A percentile compares a stretch with the other conserved stretches of the same genome.
Conservation (phyloP, 1,139 yeast species). For the Pichia sp. region DNA sequence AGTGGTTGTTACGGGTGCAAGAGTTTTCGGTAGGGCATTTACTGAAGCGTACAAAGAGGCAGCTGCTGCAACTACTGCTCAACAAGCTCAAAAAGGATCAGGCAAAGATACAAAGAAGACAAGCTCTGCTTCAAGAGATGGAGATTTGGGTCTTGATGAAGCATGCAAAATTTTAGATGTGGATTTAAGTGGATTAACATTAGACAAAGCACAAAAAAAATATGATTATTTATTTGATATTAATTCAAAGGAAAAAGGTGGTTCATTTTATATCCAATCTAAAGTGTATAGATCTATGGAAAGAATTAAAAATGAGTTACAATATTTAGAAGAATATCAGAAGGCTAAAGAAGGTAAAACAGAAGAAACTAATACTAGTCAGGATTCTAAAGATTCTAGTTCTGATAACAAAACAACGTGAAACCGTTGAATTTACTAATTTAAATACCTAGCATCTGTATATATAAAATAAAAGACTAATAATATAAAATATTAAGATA, state of each 20-base stretch:
- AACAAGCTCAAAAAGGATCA: conserved; percentile 46
- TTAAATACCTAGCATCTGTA: no score
- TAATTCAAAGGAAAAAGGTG: conserved; percentile 89
- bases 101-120: conserved; percentile 46
- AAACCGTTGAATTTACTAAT: neutral
- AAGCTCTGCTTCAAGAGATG: conserved; percentile 38
- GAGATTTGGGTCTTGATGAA: conserved; percentile 83
- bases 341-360: conserved; percentile 15
- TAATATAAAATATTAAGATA: no score
- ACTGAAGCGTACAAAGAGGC: conserved; percentile 98
- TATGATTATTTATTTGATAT: conserved; percentile 81
- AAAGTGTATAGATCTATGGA: conserved; percentile 86
- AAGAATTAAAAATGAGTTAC: conserved; percentile 48
- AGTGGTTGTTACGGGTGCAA: conserved; percentile 89
- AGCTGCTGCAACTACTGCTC: conserved; percentile 74
- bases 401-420: conserved; percentile 7
- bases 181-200: conserved; percentile 47
- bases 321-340: conserved; percentile 35
- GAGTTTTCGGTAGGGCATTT: conserved; percentile 93
- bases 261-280: conserved; percentile 85
- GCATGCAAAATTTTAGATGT: conserved; percentile 86
- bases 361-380: neutral
- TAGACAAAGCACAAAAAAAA: conserved; percentile 64
- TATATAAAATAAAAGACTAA: no score
- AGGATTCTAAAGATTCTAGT: neutral